phyloP scores from a whole-genome alignment of 2,329 filamentous ascomycete genomes.

The Venturia aucupariae region DNA sequence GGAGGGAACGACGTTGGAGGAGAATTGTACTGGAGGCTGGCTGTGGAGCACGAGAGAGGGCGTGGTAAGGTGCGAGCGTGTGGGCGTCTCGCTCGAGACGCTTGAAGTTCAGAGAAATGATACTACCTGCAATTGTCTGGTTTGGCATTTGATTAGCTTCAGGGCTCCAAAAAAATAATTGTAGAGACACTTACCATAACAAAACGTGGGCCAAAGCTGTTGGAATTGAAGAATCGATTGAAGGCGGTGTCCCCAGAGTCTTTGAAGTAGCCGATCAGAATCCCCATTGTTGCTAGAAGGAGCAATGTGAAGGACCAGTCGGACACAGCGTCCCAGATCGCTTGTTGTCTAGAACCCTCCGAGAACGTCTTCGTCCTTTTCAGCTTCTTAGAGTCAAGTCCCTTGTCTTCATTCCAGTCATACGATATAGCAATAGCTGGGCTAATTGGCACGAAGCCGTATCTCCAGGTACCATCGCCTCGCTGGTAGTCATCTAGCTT shows the following conservation, averaged over 20 bases:
- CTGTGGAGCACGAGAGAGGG: background rate
- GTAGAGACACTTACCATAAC: conserved; percentile 10
- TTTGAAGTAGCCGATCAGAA: conserved; percentile 13
- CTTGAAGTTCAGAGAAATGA: conserved; percentile 10
- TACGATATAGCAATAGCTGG: background rate
- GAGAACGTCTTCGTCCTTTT: conserved; percentile 1
- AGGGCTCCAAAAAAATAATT: background rate
- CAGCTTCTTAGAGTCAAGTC: background rate
- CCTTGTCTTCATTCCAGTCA: background rate
- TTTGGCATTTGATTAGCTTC: background rate
- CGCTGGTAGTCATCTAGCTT: conserved; percentile 8
- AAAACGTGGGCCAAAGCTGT: conserved; percentile 14
- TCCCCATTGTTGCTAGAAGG: conserved; percentile 5
- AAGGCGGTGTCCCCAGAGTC: conserved; percentile 10
- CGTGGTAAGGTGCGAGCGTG: conserved; percentile 7
- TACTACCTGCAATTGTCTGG: background rate
- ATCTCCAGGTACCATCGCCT: conserved; percentile 10
- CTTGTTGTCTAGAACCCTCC: background rate
- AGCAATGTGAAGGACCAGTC: conserved; percentile 7
- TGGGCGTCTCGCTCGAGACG: conserved; percentile 7
- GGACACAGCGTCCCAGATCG: background rate
- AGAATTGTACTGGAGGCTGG: conserved; percentile 7
- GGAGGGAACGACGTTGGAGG: background rate
- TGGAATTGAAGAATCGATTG: conserved; percentile 15
- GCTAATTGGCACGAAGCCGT: conserved; percentile 11